Percentiles rank a stretch among this genome's conserved stretches.
phyloP scores from a whole-genome alignment of 495 filamentous ascomycete genomes.

The Penicillium antarcticum region DNA sequence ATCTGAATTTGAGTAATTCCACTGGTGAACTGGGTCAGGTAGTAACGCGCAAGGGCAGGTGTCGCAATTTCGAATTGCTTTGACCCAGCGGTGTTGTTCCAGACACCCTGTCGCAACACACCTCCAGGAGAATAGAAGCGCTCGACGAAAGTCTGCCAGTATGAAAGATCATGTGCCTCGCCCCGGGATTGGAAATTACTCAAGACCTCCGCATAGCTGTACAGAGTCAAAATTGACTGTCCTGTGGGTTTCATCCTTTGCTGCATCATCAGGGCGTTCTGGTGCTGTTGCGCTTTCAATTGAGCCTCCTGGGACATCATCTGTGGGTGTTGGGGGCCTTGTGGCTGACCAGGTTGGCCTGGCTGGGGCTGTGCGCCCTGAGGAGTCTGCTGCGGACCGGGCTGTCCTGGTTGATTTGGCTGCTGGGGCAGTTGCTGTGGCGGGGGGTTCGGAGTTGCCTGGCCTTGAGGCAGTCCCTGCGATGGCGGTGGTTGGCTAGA shows the following conservation, averaged over 20 bases:
- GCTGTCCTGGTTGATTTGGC: conserved; percentile 35
- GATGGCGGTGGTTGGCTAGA: conserved; percentile 39
- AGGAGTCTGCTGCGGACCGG: conserved; percentile 35
- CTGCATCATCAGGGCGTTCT: conserved; percentile 45
- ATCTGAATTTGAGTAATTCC: conserved; percentile 78
- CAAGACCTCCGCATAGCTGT: conserved; percentile 68
- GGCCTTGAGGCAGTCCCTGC: conserved; percentile 42
- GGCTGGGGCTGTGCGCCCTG: conserved; percentile 27
- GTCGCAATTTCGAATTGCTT: conserved; percentile 80
- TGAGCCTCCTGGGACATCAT: conserved; percentile 42
- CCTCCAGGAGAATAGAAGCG: conserved; percentile 71
- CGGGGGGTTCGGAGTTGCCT: conserved; percentile 43
- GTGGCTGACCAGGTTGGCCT: conserved; percentile 40
- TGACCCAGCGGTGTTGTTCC: conserved; percentile 40
- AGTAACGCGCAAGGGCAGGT: conserved; percentile 73
- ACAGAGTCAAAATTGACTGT: conserved; percentile 59
- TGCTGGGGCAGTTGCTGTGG: conserved; percentile 47
- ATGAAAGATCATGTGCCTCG: conserved; percentile 57
- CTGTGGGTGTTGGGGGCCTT: conserved; percentile 38
- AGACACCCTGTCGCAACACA: conserved; percentile 64
- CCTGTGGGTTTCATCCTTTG: conserved; percentile 53
- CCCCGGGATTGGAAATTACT: conserved; percentile 58
- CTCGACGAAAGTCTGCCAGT: conserved; percentile 75
- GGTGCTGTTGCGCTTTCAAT: conserved; percentile 43
- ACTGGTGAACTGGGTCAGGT: conserved; percentile 78